These are phyloP conservation scores for Apodospora peruviana DNA, from an alignment of 495 filamentous ascomycete genomes.

Conservation along the genomic window DNA sequence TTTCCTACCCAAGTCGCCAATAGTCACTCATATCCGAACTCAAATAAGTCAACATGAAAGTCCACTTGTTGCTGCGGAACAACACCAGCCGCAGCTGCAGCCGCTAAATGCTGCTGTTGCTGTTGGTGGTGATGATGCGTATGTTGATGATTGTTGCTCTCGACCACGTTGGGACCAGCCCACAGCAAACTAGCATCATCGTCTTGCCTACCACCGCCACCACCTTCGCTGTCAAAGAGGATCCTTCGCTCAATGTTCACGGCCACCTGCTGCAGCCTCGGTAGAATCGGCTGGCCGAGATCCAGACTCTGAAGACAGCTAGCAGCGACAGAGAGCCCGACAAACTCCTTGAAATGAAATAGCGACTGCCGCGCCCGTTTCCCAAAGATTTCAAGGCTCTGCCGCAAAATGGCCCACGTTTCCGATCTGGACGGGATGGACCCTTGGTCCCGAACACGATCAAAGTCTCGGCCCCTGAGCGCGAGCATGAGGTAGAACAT, in stretches of 20 bases:
- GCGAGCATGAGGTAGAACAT: conserved; percentile 15
- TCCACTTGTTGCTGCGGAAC: too few species aligned
- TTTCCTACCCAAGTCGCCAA: too few species aligned
- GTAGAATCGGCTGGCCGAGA: conserved; percentile 1
- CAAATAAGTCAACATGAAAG: background rate
- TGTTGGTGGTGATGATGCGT: background rate
- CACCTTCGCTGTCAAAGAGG: background rate
- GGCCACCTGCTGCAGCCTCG: background rate
- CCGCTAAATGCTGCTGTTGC: background rate
- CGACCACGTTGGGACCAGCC: too few species aligned
- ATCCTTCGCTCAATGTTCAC: background rate
- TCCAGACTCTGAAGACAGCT: conserved; percentile 9
- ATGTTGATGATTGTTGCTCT: background rate
- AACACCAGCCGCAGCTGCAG: too few species aligned
- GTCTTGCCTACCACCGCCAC: background rate
- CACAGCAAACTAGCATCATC: background rate
- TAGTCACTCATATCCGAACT: too few species aligned
- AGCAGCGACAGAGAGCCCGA: conserved; percentile 9
- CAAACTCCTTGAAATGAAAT: conserved; percentile 14
- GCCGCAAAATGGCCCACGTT: conserved; percentile 3
- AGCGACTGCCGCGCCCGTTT: conserved; percentile 13
- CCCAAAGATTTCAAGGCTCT: conserved; percentile 7
- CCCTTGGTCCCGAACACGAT: background rate
- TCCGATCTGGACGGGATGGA: background rate
- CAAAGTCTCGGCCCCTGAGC: conserved; percentile 6